Percentiles rank a stretch among this genome's conserved stretches.
phyloP scores from a whole-genome alignment of 768 basidiomycete species.

The Serpula lacrymans region DNA sequence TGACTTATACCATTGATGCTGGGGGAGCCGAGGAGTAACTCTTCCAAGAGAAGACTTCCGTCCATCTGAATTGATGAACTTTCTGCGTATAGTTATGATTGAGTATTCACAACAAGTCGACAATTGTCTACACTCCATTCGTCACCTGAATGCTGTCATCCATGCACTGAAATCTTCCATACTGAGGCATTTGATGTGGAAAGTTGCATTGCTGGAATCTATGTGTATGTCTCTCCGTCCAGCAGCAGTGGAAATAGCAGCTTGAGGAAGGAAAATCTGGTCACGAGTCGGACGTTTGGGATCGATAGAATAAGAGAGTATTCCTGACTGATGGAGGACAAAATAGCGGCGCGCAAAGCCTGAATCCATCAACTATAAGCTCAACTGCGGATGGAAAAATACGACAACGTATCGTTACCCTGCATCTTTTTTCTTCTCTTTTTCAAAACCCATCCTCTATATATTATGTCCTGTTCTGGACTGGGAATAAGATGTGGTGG shows the following conservation, averaged over 20 bases:
- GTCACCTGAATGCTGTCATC: slow-evolving; percentile 73
- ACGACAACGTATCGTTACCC: slow-evolving; percentile 37
- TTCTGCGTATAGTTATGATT: slow-evolving; percentile 39
- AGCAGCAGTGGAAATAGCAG: slow-evolving; percentile 74
- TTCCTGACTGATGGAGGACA: slow-evolving; percentile 59
- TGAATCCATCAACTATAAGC: slow-evolving; percentile 22
- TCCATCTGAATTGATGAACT: slow-evolving; percentile 47
- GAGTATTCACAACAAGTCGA: too few relatives aligned
- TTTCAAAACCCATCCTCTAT: slow-evolving; percentile 81
- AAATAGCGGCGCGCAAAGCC: slow-evolving; percentile 88
- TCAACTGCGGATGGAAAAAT: background rate
- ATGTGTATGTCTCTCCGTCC: slow-evolving; percentile 79
- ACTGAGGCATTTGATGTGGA: slow-evolving; percentile 78
- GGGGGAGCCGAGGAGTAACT: slow-evolving; percentile 37
- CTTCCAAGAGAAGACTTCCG: slow-evolving; percentile 32
- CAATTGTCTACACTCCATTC: slow-evolving; percentile 1
- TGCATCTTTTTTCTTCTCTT: slow-evolving; percentile 89
- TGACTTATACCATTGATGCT: slow-evolving; percentile 47
- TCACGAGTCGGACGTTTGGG: slow-evolving; percentile 72
- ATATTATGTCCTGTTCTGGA: slow-evolving; percentile 33
- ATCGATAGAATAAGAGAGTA: slow-evolving; percentile 72
- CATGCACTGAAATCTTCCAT: slow-evolving; percentile 68
- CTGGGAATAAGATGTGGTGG: slow-evolving; percentile 6
- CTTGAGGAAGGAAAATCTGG: slow-evolving; percentile 59
- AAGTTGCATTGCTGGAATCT: slow-evolving; percentile 72